A percentile compares a stretch with the other conserved stretches of the same genome.
Evolutionary conservation across 805 yeast species (phyloP).

Genomic region (Candida jianshihensis): DNA sequence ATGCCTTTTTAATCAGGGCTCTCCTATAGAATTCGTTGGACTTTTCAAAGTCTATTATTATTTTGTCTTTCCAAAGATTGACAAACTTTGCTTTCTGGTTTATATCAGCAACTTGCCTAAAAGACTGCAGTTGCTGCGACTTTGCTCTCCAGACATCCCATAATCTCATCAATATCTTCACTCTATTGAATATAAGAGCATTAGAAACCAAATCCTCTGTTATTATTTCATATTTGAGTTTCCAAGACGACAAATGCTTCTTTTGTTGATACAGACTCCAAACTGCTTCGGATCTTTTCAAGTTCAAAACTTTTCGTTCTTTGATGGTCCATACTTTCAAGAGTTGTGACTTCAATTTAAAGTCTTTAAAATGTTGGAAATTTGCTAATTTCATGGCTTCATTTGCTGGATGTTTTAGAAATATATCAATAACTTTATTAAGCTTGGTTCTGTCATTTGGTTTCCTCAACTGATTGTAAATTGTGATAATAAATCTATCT

Average conservation of each 20-base stretch:
- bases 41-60: not conserved
- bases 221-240: conserved; percentile 6
- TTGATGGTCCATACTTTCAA: conserved; percentile 18
- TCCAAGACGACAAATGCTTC: conserved; percentile 11
- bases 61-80: conserved; percentile 11
- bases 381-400: conserved; percentile 21
- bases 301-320: conserved; percentile 10
- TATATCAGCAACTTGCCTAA: conserved; percentile 9
- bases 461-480: conserved; percentile 15
- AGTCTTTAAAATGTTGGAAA: conserved; percentile 11
- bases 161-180: conserved; percentile 9
- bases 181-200: conserved; percentile 13
- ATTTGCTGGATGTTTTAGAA: conserved; percentile 15
- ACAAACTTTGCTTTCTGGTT: conserved; percentile 10
- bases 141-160: conserved; percentile 18
- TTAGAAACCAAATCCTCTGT: conserved; percentile 15
- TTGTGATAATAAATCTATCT: conserved; percentile 18
- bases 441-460: conserved; percentile 7
- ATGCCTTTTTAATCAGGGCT: conserved; percentile 1
- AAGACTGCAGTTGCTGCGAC: conserved; percentile 4
- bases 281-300: conserved; percentile 9
- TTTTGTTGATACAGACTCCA: conserved; percentile 14
- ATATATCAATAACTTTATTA: conserved; percentile 13
- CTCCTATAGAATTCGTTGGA: conserved; percentile 6
- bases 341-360: not conserved